Conservation (phyloP, 306 rosid species). For the Cicer yamashitae region DNA sequence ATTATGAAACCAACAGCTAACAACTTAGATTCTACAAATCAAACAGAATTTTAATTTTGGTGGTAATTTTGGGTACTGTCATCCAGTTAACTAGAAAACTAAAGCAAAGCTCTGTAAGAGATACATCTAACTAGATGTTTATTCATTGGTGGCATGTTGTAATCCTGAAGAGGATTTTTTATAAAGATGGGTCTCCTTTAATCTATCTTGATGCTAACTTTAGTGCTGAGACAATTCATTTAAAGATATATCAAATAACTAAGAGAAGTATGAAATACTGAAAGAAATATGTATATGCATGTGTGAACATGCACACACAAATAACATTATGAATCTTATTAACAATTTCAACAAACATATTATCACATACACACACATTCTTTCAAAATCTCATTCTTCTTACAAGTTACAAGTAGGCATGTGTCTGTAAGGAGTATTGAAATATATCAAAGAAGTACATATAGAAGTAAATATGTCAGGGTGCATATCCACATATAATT, state of each 20-base stretch:
- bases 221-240: not conserved
- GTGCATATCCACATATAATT: constrained; percentile 1
- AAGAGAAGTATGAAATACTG: not conserved
- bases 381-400: constrained; percentile 2
- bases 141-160: not conserved
- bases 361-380: constrained; percentile 6
- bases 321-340: constrained; percentile 3
- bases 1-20: constrained; percentile 10
- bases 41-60: not conserved
- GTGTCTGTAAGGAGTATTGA: not conserved
- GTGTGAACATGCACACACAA: not conserved
- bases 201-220: not conserved
- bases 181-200: constrained; percentile 13
- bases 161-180: not conserved
- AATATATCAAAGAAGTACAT: constrained; percentile 19
- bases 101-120: too few relatives aligned
- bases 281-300: not conserved
- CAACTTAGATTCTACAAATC: not conserved
- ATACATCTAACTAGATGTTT: not conserved
- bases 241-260: not conserved
- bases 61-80: too few relatives aligned
- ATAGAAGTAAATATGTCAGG: not conserved
- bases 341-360: constrained; percentile 3
- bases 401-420: not conserved
- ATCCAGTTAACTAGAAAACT: not conserved